These are phyloP conservation scores for Tetragonia tetragonoides DNA, from an alignment of 148 eudicot species.

Conservation along the genomic window DNA sequence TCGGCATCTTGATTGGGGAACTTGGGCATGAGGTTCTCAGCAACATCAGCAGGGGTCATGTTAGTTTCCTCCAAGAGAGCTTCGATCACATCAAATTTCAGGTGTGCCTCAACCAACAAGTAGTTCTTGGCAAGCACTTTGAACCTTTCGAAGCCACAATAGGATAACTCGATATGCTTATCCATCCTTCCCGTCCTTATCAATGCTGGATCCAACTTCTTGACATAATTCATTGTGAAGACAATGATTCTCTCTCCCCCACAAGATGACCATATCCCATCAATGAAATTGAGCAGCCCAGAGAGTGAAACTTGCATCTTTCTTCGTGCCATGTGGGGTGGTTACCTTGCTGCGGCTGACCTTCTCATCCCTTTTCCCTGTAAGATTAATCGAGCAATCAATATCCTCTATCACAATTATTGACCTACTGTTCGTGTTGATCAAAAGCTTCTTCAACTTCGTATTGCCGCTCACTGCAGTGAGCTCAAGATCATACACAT, in stretches of 20 bases:
- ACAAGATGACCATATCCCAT: slow-evolving; percentile 32
- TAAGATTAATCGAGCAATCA: too few relatives aligned
- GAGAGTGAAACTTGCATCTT: background rate
- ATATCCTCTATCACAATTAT: too few relatives aligned
- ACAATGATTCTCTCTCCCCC: slow-evolving; percentile 32
- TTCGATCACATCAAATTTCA: slow-evolving; percentile 12
- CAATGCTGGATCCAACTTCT: slow-evolving; percentile 29
- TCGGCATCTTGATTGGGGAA: slow-evolving; percentile 12
- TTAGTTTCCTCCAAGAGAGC: slow-evolving; percentile 10
- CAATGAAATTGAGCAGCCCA: slow-evolving; percentile 22
- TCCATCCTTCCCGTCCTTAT: slow-evolving; percentile 25
- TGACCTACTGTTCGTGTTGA: too few relatives aligned
- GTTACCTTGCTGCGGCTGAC: too few relatives aligned
- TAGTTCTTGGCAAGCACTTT: slow-evolving; percentile 22
- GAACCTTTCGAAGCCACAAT: slow-evolving; percentile 21
- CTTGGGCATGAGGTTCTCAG: slow-evolving; percentile 17
- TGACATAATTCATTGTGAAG: slow-evolving; percentile 28
- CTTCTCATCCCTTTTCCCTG: too few relatives aligned
- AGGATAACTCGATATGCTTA: slow-evolving; percentile 23
- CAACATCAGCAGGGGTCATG: slow-evolving; percentile 23
- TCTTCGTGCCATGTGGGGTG: too few relatives aligned
- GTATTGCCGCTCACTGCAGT: too few relatives aligned
- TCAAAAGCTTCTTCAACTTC: too few relatives aligned
- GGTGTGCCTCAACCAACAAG: slow-evolving; percentile 20
- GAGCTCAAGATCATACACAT: slow-evolving; percentile 22